A percentile compares a stretch with the other conserved stretches of the same genome.
These are phyloP conservation scores for Trichomonascaceae sp. DNA, from an alignment of 1,139 yeast species.

Conservation along the genomic window DNA sequence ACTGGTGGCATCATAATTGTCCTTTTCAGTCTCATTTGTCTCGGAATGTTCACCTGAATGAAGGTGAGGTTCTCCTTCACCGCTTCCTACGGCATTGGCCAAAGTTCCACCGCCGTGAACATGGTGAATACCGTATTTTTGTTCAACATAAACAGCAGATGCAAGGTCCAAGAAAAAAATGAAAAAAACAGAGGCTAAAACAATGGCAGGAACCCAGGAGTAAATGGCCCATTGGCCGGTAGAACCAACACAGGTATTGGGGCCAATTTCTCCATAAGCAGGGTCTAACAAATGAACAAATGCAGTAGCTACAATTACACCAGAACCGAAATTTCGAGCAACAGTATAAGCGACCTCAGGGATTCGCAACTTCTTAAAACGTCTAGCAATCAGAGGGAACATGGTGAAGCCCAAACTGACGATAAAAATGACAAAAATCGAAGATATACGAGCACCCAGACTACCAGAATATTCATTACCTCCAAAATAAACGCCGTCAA, in stretches of 20 bases:
- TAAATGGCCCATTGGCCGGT: constrained; percentile 33
- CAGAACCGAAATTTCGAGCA: constrained; percentile 73
- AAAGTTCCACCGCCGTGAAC: constrained; percentile 40
- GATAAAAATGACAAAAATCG: constrained; percentile 60
- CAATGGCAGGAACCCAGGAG: constrained; percentile 32
- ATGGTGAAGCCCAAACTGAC: constrained; percentile 50
- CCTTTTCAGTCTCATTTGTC: constrained; percentile 34
- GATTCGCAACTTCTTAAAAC: constrained; percentile 33
- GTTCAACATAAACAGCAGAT: constrained; percentile 22
- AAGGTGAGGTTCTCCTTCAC: constrained; percentile 7
- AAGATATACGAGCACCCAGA: constrained; percentile 63
- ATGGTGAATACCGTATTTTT: constrained; percentile 19
- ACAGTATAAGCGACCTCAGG: constrained; percentile 58
- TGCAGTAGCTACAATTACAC: constrained; percentile 86
- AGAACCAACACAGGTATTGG: constrained; percentile 49
- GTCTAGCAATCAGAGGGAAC: constrained; percentile 34
- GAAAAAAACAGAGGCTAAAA: constrained; percentile 34
- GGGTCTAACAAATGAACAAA: constrained; percentile 80
- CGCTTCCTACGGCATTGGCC: constrained; percentile 21
- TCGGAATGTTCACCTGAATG: constrained; percentile 4
- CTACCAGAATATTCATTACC: constrained; percentile 40
- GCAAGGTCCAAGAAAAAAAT: constrained; percentile 33
- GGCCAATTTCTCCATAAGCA: constrained; percentile 52
- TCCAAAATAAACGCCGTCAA: constrained; percentile 35
- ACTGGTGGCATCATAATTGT: constrained; percentile 45